Conservation (phyloP, 352 stramenopile genomes). For the Vaucheria bursata region DNA sequence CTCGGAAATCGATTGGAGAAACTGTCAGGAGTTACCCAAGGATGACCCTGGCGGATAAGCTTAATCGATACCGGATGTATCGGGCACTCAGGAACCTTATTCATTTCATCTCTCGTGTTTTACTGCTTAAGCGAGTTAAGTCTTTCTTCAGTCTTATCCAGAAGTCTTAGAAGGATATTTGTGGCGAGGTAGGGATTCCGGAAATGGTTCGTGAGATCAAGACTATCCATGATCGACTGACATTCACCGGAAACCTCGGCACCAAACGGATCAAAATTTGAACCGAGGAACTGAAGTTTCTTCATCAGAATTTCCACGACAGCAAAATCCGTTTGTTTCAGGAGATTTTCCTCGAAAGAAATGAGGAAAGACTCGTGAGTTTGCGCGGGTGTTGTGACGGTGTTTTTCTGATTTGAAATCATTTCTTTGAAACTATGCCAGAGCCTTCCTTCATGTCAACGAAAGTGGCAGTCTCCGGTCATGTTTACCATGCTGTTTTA, state of each 20-base stretch:
- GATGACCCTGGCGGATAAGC: not conserved
- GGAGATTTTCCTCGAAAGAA: too few species aligned
- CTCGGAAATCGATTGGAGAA: not conserved
- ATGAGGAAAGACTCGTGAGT: too few species aligned
- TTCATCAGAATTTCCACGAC: too few species aligned
- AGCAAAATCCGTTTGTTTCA: too few species aligned
- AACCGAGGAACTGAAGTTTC: not conserved
- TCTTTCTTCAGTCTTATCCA: not conserved
- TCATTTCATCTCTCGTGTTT: too few species aligned
- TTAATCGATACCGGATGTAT: not conserved
- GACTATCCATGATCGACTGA: not conserved
- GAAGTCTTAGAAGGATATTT: not conserved
- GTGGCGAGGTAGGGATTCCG: not conserved
- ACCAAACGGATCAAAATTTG: not conserved
- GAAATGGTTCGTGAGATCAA: not conserved
- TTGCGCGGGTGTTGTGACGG: too few species aligned
- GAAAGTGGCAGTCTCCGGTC: too few species aligned
- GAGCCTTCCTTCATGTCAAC: too few species aligned
- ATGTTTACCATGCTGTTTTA: too few species aligned
- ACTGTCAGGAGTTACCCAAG: not conserved
- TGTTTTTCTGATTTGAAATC: too few species aligned
- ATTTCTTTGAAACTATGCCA: too few species aligned
- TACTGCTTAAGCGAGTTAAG: too few species aligned
- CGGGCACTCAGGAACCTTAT: not conserved
- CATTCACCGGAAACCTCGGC: not conserved